Percentiles rank a stretch among this genome's conserved stretches.
phyloP scores from a whole-genome alignment of 2,329 filamentous ascomycete species.

The Penicillium hesseltinei region DNA sequence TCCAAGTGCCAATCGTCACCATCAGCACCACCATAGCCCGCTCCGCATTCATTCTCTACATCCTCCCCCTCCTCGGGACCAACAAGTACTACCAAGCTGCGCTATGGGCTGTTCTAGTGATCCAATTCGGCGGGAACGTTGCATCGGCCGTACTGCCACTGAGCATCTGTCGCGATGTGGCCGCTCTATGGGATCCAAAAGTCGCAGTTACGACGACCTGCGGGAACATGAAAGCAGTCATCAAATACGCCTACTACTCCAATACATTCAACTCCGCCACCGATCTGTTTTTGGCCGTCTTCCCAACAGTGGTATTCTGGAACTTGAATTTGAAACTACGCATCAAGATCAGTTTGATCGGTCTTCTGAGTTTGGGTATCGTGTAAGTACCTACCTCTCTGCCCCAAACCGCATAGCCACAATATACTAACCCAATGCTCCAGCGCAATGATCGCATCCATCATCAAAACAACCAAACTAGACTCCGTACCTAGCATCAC shows the following conservation, averaged over 20 bases:
- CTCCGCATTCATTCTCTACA: constrained; percentile 29
- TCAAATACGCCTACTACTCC: constrained; percentile 32
- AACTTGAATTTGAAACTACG: constrained; percentile 30
- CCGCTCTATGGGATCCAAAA: constrained; percentile 25
- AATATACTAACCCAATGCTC: not conserved
- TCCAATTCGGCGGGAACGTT: constrained; percentile 29
- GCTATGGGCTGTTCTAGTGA: constrained; percentile 24
- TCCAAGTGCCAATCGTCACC: constrained; percentile 30
- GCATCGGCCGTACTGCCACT: constrained; percentile 29
- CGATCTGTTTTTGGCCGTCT: constrained; percentile 31
- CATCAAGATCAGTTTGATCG: constrained; percentile 31
- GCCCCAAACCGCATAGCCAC: not conserved
- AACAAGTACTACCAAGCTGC: constrained; percentile 23
- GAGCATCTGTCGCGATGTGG: constrained; percentile 27
- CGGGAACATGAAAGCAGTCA: constrained; percentile 20
- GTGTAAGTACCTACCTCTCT: constrained; percentile 22
- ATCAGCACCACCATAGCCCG: constrained; percentile 32
- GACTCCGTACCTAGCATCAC: constrained; percentile 27
- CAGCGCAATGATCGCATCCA: constrained; percentile 33
- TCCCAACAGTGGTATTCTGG: constrained; percentile 32
- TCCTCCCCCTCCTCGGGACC: constrained; percentile 27
- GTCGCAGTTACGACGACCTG: constrained; percentile 26
- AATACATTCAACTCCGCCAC: constrained; percentile 30
- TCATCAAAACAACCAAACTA: constrained; percentile 33
- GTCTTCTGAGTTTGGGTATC: constrained; percentile 29